Evolutionary conservation across 176 grass and related monocot genomes (phyloP).

Genomic region (Poa annua): DNA sequence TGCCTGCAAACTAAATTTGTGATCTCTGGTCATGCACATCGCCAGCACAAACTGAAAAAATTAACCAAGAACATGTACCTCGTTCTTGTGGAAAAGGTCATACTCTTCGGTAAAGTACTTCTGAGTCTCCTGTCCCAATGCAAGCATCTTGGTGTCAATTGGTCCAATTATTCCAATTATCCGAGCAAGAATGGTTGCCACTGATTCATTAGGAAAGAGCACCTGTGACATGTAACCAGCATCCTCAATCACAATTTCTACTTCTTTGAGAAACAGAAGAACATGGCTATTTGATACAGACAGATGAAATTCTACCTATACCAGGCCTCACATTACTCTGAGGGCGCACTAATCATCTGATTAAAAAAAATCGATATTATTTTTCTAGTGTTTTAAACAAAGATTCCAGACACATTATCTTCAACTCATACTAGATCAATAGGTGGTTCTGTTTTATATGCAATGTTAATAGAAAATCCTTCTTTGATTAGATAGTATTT

Average conservation of each 20-base stretch:
- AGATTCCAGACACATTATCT: constrained; percentile 11
- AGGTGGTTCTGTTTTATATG: constrained; percentile 7
- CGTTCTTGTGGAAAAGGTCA: constrained; percentile 84
- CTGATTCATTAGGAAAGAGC: constrained; percentile 92
- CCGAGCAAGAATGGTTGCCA: constrained; percentile 88
- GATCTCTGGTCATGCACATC: background rate
- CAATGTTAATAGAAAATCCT: constrained; percentile 17
- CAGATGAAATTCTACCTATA: constrained; percentile 13
- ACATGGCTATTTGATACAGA: constrained; percentile 26
- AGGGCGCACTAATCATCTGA: background rate
- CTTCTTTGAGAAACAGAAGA: constrained; percentile 23
- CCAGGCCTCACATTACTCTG: constrained; percentile 7
- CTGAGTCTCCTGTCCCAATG: constrained; percentile 64
- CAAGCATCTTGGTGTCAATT: constrained; percentile 95
- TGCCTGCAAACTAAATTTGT: constrained; percentile 9
- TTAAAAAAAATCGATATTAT: too few relatives aligned
- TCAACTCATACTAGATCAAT: constrained; percentile 13
- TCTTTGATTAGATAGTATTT: constrained; percentile 24
- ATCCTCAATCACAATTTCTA: constrained; percentile 23
- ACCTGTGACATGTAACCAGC: constrained; percentile 63
- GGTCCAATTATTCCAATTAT: constrained; percentile 90
- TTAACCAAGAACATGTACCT: constrained; percentile 53
- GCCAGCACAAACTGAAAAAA: constrained; percentile 22
- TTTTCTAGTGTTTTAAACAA: constrained; percentile 17
- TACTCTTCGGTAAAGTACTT: constrained; percentile 87